Evolutionary conservation across 176 grass and related monocot species (phyloP), one percentile per base, ranked within the genome.

Genomic region (Bonia amplexicaulis): DNA sequence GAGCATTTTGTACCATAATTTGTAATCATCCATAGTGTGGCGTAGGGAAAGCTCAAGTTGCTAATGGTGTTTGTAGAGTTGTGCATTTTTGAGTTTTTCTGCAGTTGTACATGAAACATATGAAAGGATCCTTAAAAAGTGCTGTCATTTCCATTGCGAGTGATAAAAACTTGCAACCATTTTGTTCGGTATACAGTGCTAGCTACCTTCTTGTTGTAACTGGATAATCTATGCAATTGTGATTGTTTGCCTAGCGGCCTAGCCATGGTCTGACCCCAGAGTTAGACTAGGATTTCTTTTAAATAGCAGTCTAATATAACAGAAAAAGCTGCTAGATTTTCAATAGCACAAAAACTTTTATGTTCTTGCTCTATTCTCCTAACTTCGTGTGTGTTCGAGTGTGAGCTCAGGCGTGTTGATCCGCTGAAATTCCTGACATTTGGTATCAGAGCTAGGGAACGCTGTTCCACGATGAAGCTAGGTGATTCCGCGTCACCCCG

Each of bases 41-140:
- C 8, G 4, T 68, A 70, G 62, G 49, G 69, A 75, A 25, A 87
- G 46, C n/a, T 68, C 19, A 22, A 41, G 61, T 16, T 83, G 69
- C 12, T 63, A 6, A 39, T 44, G 39, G 39, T 60, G 66, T 69
- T 25, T 66, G 40, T 60, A 77, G 80, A 74, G 59, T 17, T 44
- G 29, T 61, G 48, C 51, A 15, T 49, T 65, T 68, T 26, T 65
- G 79, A 74, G 68, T 12, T 73, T 40, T 46, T 29, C 9, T 19
- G 8, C 29, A 31, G 49, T 65, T 66, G 79, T 79, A 83, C 73
- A 90, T 78, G 84, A 86, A 86, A 31, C 65, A 82, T 39, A 20
- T 7, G 77, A 33, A 67, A 63, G 82, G 71, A 53, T 45, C 31
- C 27, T 54, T 66, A 31, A n/a, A 15, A 26, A 55, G 62, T 62